Conservation (phyloP, 768 basidiomycete species). For the Amyloporia xantha region DNA sequence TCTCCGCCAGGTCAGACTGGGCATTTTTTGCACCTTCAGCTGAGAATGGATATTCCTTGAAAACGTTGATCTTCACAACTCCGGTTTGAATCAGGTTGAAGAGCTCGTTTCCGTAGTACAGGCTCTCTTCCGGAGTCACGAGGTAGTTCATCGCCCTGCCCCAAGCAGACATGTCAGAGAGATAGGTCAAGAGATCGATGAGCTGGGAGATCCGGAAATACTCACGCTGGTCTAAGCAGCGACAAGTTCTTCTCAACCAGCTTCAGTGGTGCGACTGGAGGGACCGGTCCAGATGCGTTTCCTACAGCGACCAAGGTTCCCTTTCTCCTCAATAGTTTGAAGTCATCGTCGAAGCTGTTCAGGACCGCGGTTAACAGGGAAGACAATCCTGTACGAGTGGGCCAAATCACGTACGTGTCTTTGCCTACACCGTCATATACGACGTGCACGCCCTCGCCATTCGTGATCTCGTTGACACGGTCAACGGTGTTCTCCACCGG, state of each 20-base stretch:
- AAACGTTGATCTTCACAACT: conserved; percentile 55
- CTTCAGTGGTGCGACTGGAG: conserved; percentile 64
- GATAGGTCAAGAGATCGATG: too few species aligned
- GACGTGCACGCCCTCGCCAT: conserved; percentile 76
- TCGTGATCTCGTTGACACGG: conserved; percentile 67
- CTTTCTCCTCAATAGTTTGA: conserved; percentile 72
- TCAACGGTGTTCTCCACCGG: conserved; percentile 67
- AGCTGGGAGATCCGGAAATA: background rate
- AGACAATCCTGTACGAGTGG: too few species aligned
- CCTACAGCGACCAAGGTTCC: conserved; percentile 85
- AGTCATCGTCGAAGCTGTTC: conserved; percentile 74
- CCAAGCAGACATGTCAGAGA: conserved; percentile 34
- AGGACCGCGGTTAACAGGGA: too few species aligned
- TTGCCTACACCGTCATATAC: conserved; percentile 97
- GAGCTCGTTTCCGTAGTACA: conserved; percentile 55
- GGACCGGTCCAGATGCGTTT: conserved; percentile 80
- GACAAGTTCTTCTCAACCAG: conserved; percentile 78
- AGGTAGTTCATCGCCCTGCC: conserved; percentile 63
- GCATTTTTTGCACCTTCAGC: conserved; percentile 68
- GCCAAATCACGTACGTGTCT: conserved; percentile 71
- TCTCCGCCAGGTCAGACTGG: conserved; percentile 62
- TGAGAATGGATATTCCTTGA: conserved; percentile 77
- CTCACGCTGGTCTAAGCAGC: conserved; percentile 60
- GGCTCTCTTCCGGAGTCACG: conserved; percentile 61
- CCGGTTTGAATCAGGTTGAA: conserved; percentile 54